Base-by-base conservation (phyloP, 176 grass and related monocot species). In the Echinochloa phyllopogon region DNA sequence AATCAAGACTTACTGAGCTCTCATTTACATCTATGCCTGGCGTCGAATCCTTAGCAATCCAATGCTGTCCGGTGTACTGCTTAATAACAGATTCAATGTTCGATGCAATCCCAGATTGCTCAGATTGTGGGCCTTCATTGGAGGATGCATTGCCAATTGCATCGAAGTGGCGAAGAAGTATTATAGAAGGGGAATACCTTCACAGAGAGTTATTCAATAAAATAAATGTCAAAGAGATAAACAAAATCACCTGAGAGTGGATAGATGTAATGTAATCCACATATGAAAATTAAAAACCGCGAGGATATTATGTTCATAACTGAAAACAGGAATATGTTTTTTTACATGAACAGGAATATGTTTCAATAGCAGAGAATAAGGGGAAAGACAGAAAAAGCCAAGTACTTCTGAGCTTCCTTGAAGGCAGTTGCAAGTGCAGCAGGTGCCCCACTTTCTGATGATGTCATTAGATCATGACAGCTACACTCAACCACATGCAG, bases 181-280 rank as follows among this genome's bases (percentile, higher is more conserved):
- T 66, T 86, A 99, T 87, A 87, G 86, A 96, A 68, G 96, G 96
- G 74, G 90, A 93, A 82, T 94, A 96, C 90, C 93, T 99, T 91
- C 77, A 75, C 42, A 84, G 66, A 95, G 36, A 56, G 42, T 77
- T 69, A 80, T 77, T 72, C 18, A 49, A 23, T 25, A 76, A 84
- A 82, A 43, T 78, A 68, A 79, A 75, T 43, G 20, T 69, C 17
- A 85, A 61, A 47, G 42, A 81, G n/a, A 20, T 61, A 80, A 80
- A 88, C n/a, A 37, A 24, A 16, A 60, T 7, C 10, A 40, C 12
- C 45, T 58, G 29, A 49, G 1, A 73, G 43, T 72, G n/a, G 18
- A 14, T 56, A 48, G 24, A 67, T 60, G 10, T 12, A 48, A 61
- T 42, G 20, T 56, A 52, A 41, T 51, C 12, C n/a, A 55, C 6